A percentile compares a stretch with the other conserved stretches of the same genome.
phyloP scores from a whole-genome alignment of 1,139 yeast genomes.

The Casaregolazyma suthepensis region DNA sequence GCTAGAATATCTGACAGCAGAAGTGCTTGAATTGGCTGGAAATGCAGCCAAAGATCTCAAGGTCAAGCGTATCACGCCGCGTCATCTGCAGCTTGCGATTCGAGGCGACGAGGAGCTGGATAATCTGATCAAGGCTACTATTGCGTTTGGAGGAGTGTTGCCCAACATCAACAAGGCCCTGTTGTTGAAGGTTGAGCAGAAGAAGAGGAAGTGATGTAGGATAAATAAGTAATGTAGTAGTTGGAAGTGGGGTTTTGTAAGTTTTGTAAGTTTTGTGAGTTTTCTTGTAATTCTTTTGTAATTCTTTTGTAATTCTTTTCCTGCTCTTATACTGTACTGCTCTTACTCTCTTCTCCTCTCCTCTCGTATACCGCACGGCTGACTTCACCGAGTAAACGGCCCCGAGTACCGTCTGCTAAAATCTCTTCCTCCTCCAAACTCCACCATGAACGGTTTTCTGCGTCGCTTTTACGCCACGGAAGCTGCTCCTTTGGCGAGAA shows the following conservation, averaged over 20 bases:
- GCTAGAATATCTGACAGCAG: conserved; percentile 94
- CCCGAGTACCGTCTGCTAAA: neutral
- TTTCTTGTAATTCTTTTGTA: too few relatives aligned
- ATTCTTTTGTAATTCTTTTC: too few relatives aligned
- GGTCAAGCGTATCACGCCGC: conserved; percentile 97
- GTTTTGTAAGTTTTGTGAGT: too few relatives aligned
- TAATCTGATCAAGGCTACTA: conserved; percentile 91
- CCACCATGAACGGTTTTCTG: neutral
- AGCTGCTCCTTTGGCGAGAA: conserved; percentile 39
- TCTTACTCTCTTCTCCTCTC: too few relatives aligned
- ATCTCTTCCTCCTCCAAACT: neutral
- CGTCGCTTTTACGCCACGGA: conserved; percentile 17
- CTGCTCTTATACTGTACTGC: too few relatives aligned
- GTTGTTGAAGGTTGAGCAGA: conserved; percentile 86
- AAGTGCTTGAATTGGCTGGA: conserved; percentile 97
- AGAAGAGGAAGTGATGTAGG: conserved; percentile 45
- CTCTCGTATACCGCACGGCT: too few relatives aligned
- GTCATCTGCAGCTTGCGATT: conserved; percentile 96
- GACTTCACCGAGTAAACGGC: neutral
- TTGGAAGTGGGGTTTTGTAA: too few relatives aligned
- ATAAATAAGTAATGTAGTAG: neutral
- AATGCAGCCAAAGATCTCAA: conserved; percentile 98
- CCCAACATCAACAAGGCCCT: conserved; percentile 96
- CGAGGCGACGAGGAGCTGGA: conserved; percentile 99
- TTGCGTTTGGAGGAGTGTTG: conserved; percentile 98